Conservation (phyloP, 345 rosid genomes). For the Camelina neglecta region DNA sequence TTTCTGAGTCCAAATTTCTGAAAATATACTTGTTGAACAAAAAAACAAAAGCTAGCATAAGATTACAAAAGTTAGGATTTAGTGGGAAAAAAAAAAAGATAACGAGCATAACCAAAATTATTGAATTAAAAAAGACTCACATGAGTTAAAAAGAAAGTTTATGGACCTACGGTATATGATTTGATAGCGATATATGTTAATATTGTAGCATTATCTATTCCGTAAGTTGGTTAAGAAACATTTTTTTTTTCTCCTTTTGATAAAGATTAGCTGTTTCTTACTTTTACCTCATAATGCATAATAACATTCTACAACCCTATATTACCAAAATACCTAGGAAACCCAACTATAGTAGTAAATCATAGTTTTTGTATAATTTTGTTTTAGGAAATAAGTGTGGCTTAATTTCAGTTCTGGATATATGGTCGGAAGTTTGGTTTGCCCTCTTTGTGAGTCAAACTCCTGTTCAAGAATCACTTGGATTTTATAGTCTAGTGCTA, state of each 20-base stretch:
- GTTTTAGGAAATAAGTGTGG: neutral
- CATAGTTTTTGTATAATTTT: neutral
- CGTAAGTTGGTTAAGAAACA: neutral
- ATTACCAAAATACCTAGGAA: constrained; percentile 20
- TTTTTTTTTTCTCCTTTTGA: neutral
- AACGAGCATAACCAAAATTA: neutral
- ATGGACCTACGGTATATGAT: neutral
- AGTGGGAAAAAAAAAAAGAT: neutral
- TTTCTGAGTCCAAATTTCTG: neutral
- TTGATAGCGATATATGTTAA: neutral
- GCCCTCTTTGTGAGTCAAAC: neutral
- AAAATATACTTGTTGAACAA: neutral
- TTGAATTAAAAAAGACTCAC: neutral
- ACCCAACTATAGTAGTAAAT: constrained; percentile 4
- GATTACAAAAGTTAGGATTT: neutral
- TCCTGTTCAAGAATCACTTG: neutral
- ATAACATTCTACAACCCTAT: constrained; percentile 7
- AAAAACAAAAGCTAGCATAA: neutral
- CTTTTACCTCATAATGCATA: neutral
- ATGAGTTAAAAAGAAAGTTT: neutral
- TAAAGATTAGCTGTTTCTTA: too few species aligned
- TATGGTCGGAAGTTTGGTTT: neutral
- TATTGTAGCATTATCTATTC: neutral
- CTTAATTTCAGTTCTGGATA: neutral
- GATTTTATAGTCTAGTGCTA: neutral